Evolutionary conservation across 1,284 basidiomycete species (phyloP).

Genomic region (Psilocybe mexicana): DNA sequence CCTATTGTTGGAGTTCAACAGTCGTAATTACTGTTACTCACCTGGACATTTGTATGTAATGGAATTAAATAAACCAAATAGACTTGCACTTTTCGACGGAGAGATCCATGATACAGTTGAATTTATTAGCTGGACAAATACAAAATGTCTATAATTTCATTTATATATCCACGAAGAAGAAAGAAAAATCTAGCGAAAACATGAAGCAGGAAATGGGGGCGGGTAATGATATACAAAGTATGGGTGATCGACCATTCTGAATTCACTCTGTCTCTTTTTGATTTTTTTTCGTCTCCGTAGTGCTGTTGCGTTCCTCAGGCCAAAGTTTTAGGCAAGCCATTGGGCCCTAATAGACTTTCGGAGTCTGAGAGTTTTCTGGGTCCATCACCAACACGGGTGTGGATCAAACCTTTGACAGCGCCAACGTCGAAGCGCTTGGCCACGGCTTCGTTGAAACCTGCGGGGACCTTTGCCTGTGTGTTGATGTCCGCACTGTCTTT

Average conservation of each 20-base stretch:
- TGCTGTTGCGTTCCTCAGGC: slow-evolving; percentile 14
- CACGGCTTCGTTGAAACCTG: slow-evolving; percentile 80
- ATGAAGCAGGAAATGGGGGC: neutral
- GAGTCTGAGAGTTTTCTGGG: slow-evolving; percentile 65
- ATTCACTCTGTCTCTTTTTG: neutral
- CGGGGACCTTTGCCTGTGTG: slow-evolving; percentile 46
- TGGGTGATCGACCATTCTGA: neutral
- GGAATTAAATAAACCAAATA: neutral
- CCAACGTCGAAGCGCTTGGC: slow-evolving; percentile 74
- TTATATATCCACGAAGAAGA: neutral
- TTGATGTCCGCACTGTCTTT: slow-evolving; percentile 34
- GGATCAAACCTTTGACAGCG: slow-evolving; percentile 85
- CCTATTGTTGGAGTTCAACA: slow-evolving; percentile 36
- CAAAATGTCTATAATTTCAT: neutral
- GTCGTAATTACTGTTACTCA: neutral
- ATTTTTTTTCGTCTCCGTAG: neutral
- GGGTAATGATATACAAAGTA: neutral
- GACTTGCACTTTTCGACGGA: no score
- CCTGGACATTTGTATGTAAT: no score
- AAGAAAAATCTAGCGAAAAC: neutral
- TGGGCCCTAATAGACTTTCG: slow-evolving; percentile 54
- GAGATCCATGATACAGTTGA: no score
- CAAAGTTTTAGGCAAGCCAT: slow-evolving; percentile 59
- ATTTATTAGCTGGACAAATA: neutral
- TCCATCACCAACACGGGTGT: slow-evolving; percentile 90